These are phyloP conservation scores for Cryomyces minteri DNA, from an alignment of 495 filamentous ascomycete species.

Conservation along the genomic window DNA sequence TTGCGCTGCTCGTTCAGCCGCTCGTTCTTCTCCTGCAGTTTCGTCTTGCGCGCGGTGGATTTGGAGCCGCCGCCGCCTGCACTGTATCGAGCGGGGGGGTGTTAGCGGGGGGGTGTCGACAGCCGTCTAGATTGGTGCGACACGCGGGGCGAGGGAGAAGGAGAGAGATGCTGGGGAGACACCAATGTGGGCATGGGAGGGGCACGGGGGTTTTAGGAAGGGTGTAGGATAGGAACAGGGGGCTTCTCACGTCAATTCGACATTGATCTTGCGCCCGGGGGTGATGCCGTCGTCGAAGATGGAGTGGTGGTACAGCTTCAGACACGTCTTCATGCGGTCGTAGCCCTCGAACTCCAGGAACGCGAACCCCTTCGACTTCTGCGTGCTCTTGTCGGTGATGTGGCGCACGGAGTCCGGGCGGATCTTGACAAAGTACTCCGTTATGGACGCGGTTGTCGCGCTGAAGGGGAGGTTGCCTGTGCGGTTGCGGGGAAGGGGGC, in stretches of 20 bases:
- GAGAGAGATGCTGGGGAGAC: too few relatives aligned
- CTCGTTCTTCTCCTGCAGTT: slow-evolving; percentile 71
- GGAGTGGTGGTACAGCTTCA: slow-evolving; percentile 77
- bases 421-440: slow-evolving; percentile 59
- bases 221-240: neutral
- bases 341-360: slow-evolving; percentile 85
- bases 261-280: slow-evolving; percentile 58
- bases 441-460: slow-evolving; percentile 47
- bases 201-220: neutral
- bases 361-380: slow-evolving; percentile 65
- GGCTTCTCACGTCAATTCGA: slow-evolving; percentile 44
- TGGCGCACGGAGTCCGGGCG: slow-evolving; percentile 56
- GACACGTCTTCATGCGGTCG: slow-evolving; percentile 85
- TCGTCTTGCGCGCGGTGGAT: slow-evolving; percentile 45
- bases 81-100: too few relatives aligned
- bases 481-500: neutral
- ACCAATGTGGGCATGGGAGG: neutral
- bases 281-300: slow-evolving; percentile 51
- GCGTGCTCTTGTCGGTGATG: slow-evolving; percentile 48
- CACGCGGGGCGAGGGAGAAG: too few relatives aligned
- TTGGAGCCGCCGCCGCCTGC: slow-evolving; percentile 58
- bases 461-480: slow-evolving; percentile 75
- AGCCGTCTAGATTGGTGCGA: too few relatives aligned
- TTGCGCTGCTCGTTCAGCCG: slow-evolving; percentile 37
- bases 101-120: too few relatives aligned